A percentile compares a stretch with the other conserved stretches of the same genome.
Evolutionary conservation across 106 monocot species (phyloP).

Genomic region (Amphibolis antarctica): DNA sequence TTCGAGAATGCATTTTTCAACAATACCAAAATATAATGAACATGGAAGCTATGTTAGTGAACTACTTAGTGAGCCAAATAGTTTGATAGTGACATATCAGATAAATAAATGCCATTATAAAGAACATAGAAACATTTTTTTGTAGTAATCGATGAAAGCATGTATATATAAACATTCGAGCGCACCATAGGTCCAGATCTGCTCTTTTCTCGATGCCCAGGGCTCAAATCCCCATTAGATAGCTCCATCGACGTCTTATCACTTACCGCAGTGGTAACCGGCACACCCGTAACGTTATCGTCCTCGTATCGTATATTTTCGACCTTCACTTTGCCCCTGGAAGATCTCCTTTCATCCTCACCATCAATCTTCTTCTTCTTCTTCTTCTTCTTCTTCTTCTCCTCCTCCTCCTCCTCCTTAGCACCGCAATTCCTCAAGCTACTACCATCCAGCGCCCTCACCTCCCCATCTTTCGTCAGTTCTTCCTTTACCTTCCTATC

Average conservation of each 20-base stretch:
- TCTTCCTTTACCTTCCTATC: conserved; percentile 8
- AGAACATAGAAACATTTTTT: not conserved
- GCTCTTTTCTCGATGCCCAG: conserved; percentile 6
- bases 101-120: not conserved
- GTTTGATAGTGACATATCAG: too few relatives aligned
- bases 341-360: not conserved
- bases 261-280: not conserved
- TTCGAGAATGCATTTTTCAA: not conserved
- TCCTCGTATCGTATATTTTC: not conserved
- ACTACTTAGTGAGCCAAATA: too few relatives aligned
- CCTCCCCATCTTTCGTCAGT: conserved; percentile 1
- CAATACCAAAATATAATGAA: not conserved
- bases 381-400: too few relatives aligned
- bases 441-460: not conserved
- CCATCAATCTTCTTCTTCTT: too few relatives aligned
- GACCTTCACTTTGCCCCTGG: not conserved
- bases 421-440: conserved; percentile 3
- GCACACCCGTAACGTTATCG: not conserved
- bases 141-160: not conserved
- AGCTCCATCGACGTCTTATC: not conserved
- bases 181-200: conserved; percentile 35
- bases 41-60: too few relatives aligned
- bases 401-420: conserved; percentile 2
- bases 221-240: conserved; percentile 19
- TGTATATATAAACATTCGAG: not conserved